Conservation (phyloP, 2,329 filamentous ascomycete species). For the Talaromyces sp. region DNA sequence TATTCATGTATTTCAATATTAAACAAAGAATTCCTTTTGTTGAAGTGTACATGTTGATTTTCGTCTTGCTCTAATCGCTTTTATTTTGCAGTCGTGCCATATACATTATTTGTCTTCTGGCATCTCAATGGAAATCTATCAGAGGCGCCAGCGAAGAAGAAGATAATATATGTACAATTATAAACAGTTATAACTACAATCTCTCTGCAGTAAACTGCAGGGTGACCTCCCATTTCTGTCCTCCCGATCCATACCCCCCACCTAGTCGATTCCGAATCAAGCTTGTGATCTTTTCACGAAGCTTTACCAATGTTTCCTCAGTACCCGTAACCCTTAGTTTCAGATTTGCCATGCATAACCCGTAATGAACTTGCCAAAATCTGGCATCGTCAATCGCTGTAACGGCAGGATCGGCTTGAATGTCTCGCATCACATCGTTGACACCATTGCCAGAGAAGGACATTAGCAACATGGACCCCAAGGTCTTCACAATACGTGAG, state of each 20-base stretch:
- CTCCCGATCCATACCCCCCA: constrained; percentile 75
- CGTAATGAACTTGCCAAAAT: constrained; percentile 99
- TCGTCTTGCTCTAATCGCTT: not conserved
- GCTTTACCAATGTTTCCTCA: constrained; percentile 64
- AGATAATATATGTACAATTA: constrained; percentile 2
- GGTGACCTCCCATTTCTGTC: constrained; percentile 87
- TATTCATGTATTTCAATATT: constrained; percentile 10
- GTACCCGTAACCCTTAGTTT: constrained; percentile 69
- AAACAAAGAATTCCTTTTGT: constrained; percentile 1
- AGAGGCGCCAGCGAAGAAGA: not conserved
- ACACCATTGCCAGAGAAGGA: constrained; percentile 64
- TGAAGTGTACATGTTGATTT: constrained; percentile 6
- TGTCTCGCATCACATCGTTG: constrained; percentile 72
- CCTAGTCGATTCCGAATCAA: constrained; percentile 81
- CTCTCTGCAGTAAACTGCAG: constrained; percentile 64
- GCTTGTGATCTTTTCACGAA: constrained; percentile 70
- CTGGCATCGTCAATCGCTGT: constrained; percentile 78
- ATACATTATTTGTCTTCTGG: not conserved
- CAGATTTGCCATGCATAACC: constrained; percentile 90
- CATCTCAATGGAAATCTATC: not conserved
- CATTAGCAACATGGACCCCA: constrained; percentile 95
- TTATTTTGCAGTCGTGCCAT: not conserved
- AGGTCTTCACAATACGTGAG: constrained; percentile 71
- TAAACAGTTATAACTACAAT: not conserved
- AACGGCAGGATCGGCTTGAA: constrained; percentile 73